phyloP scores from a whole-genome alignment of 257 asterid genomes.

The Primulina tabacum region DNA sequence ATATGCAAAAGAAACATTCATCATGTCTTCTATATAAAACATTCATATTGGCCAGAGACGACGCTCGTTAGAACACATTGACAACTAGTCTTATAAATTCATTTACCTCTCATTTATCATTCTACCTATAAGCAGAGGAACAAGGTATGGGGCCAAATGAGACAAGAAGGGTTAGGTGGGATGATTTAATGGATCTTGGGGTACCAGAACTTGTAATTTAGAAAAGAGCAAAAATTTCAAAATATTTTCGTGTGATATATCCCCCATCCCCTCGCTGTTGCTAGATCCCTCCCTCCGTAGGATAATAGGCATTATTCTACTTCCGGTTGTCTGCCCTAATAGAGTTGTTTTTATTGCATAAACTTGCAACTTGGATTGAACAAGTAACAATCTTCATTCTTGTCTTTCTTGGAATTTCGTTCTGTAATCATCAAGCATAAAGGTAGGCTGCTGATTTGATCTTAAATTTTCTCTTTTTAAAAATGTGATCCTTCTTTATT shows the following conservation, averaged over 20 bases:
- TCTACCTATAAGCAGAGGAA: too few species aligned
- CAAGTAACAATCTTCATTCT: background rate
- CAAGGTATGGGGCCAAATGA: background rate
- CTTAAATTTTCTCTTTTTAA: constrained; percentile 6
- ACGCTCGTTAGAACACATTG: background rate
- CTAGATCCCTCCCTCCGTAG: background rate
- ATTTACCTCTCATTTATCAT: background rate
- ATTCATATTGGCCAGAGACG: background rate
- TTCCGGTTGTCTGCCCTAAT: background rate
- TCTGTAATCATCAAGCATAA: background rate
- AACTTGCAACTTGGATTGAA: background rate
- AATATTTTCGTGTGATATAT: background rate
- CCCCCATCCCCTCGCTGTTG: background rate
- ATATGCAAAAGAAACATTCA: too few species aligned
- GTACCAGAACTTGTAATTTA: background rate
- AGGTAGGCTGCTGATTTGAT: constrained; percentile 3
- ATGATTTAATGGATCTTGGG: too few species aligned
- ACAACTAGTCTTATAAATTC: background rate
- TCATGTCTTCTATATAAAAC: background rate
- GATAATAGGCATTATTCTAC: background rate
- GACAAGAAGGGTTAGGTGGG: background rate
- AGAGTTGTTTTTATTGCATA: background rate
- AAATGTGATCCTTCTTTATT: constrained; percentile 12
- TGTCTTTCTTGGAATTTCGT: background rate
- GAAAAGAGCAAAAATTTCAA: background rate